These are phyloP conservation scores for Cucurbita moschata DNA, from an alignment of 306 rosid species.

Conservation along the genomic window DNA sequence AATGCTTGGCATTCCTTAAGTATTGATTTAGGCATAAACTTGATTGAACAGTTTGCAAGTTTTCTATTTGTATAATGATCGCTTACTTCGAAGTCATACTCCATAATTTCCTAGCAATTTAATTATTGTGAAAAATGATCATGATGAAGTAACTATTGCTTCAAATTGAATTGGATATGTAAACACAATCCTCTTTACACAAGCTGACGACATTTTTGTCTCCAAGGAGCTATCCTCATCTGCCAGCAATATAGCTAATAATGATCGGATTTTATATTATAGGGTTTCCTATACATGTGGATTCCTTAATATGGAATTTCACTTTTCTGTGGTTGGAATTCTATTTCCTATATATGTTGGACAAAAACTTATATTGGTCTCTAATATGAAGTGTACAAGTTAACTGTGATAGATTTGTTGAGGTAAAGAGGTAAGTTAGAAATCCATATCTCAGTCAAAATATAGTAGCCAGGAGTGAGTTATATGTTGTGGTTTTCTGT, in stretches of 20 bases:
- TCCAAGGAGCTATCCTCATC: neutral
- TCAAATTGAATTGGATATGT: neutral
- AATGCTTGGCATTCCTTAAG: neutral
- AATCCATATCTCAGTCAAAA: neutral
- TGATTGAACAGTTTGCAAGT: neutral
- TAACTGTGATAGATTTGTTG: neutral
- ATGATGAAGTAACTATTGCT: neutral
- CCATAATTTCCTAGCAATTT: neutral
- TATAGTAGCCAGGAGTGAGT: too few relatives aligned
- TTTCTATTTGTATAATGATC: neutral
- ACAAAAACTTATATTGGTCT: neutral
- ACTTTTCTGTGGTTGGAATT: neutral
- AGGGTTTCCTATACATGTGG: neutral
- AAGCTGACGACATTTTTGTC: neutral
- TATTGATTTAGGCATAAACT: neutral
- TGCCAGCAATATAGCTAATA: neutral
- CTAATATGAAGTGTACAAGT: neutral
- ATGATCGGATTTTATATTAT: neutral
- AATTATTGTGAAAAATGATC: neutral
- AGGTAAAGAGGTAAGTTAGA: neutral
- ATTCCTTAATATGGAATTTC: neutral
- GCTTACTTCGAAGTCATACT: neutral
- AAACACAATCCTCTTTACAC: too few relatives aligned
- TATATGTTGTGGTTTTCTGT: neutral
- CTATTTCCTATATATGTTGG: neutral